phyloP scores from a whole-genome alignment of 2,329 filamentous ascomycete genomes.

The Elsinoe fawcettii region DNA sequence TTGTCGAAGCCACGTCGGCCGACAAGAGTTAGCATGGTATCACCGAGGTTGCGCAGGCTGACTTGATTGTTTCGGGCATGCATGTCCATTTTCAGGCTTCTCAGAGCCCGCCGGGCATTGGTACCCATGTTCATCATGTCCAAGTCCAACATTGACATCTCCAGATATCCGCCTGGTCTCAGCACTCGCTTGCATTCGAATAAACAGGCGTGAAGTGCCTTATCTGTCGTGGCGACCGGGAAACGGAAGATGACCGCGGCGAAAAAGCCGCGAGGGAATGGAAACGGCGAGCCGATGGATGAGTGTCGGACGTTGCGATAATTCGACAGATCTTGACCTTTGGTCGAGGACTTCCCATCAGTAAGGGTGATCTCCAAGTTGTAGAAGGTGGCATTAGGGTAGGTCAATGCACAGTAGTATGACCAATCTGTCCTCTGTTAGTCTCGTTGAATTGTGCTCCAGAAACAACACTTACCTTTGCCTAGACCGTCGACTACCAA shows the following conservation, averaged over 20 bases:
- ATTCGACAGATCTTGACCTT: constrained; percentile 42
- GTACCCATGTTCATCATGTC: constrained; percentile 79
- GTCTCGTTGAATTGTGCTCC: neutral
- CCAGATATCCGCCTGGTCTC: constrained; percentile 70
- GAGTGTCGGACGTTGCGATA: constrained; percentile 67
- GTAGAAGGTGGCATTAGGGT: constrained; percentile 66
- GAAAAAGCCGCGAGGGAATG: constrained; percentile 69
- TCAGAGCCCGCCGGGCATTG: constrained; percentile 58
- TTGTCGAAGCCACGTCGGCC: constrained; percentile 62
- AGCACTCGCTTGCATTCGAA: constrained; percentile 70
- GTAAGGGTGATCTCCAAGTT: constrained; percentile 47
- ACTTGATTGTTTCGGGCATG: constrained; percentile 53
- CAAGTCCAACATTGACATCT: constrained; percentile 68
- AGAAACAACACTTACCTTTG: constrained; percentile 41
- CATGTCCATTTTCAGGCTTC: constrained; percentile 63
- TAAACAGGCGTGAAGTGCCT: constrained; percentile 62
- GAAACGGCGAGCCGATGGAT: constrained; percentile 58
- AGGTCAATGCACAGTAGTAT: constrained; percentile 75
- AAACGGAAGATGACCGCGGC: constrained; percentile 70
- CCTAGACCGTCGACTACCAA: constrained; percentile 76
- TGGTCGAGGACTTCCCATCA: constrained; percentile 15
- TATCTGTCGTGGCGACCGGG: constrained; percentile 59
- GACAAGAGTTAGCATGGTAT: constrained; percentile 56
- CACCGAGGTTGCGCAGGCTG: constrained; percentile 49
- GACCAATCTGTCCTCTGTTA: constrained; percentile 57